Percentiles rank a stretch among this genome's conserved stretches.
Evolutionary conservation across 1,284 basidiomycete species (phyloP).

Genomic region (Puccinia polysora): DNA sequence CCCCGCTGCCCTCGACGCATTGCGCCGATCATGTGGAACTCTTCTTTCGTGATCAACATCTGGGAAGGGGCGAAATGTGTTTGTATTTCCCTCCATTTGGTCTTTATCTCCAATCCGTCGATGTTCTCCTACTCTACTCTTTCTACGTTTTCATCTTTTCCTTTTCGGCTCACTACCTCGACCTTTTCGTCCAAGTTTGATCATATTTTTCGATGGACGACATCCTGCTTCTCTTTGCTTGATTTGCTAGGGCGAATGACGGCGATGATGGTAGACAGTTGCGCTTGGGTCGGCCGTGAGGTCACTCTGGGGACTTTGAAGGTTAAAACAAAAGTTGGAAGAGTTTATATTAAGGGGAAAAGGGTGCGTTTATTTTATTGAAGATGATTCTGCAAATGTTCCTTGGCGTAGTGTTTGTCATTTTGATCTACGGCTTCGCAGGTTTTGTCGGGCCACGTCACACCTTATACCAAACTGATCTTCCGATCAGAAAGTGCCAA

Average conservation of each 20-base stretch:
- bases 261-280: conserved; percentile 37
- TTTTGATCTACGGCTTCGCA: conserved; percentile 51
- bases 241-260: conserved; percentile 58
- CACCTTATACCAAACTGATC: conserved; percentile 76
- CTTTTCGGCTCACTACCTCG: too few relatives aligned
- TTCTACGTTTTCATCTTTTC: too few relatives aligned
- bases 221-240: conserved; percentile 68
- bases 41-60: conserved; percentile 82
- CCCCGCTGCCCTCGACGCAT: conserved; percentile 56
- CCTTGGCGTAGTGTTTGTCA: conserved; percentile 45
- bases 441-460: conserved; percentile 76
- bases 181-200: too few relatives aligned
- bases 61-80: conserved; percentile 89
- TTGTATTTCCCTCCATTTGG: too few relatives aligned
- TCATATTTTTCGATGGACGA: conserved; percentile 65
- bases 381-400: too few relatives aligned
- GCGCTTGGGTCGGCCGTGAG: conserved; percentile 42
- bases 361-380: conserved; percentile 33
- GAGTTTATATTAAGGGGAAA: conserved; percentile 39
- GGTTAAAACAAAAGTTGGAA: conserved; percentile 38
- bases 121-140: too few relatives aligned
- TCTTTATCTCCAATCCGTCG: too few relatives aligned
- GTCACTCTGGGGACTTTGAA: conserved; percentile 30
- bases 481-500: conserved; percentile 88
- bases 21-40: conserved; percentile 79